Conservation (phyloP, 1,139 yeast species). For the Sugiyamaella pinicola region DNA sequence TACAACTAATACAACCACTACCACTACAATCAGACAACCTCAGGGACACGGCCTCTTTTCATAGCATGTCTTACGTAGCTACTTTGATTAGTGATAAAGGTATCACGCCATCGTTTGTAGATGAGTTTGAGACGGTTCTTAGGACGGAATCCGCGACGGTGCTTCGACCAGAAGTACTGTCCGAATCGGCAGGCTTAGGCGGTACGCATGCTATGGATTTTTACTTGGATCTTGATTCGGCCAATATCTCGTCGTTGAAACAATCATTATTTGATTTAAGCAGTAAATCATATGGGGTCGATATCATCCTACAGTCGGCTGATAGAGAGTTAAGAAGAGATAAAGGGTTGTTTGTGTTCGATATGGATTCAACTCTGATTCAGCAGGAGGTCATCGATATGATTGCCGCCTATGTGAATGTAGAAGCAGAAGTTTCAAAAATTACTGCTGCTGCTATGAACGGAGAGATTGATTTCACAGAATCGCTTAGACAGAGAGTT, state of each 20-base stretch:
- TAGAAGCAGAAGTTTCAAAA: slow-evolving; percentile 70
- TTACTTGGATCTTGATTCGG: slow-evolving; percentile 28
- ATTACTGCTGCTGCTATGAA: slow-evolving; percentile 97
- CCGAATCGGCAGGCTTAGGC: slow-evolving; percentile 19
- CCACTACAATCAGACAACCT: neutral
- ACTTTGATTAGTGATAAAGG: slow-evolving; percentile 32
- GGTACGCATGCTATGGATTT: slow-evolving; percentile 32
- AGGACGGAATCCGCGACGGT: slow-evolving; percentile 30
- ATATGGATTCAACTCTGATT: slow-evolving; percentile 97
- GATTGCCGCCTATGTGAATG: slow-evolving; percentile 86
- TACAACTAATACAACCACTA: too few species aligned
- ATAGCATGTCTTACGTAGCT: slow-evolving; percentile 31
- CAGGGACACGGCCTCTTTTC: neutral
- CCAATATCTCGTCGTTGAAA: slow-evolving; percentile 24
- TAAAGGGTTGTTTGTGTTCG: slow-evolving; percentile 80
- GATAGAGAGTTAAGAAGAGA: slow-evolving; percentile 36
- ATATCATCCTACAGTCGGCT: slow-evolving; percentile 51
- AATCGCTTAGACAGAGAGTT: slow-evolving; percentile 77
- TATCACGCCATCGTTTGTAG: slow-evolving; percentile 24
- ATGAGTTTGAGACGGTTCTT: slow-evolving; percentile 33
- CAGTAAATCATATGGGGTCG: slow-evolving; percentile 37
- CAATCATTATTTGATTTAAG: slow-evolving; percentile 29
- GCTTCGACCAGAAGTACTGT: slow-evolving; percentile 27
- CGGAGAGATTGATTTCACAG: slow-evolving; percentile 90
- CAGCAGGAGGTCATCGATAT: slow-evolving; percentile 96